Percentiles rank a stretch among this genome's conserved stretches.
Evolutionary conservation across 202 grass and related monocot species (phyloP).

Genomic region (Digitaria exilis): DNA sequence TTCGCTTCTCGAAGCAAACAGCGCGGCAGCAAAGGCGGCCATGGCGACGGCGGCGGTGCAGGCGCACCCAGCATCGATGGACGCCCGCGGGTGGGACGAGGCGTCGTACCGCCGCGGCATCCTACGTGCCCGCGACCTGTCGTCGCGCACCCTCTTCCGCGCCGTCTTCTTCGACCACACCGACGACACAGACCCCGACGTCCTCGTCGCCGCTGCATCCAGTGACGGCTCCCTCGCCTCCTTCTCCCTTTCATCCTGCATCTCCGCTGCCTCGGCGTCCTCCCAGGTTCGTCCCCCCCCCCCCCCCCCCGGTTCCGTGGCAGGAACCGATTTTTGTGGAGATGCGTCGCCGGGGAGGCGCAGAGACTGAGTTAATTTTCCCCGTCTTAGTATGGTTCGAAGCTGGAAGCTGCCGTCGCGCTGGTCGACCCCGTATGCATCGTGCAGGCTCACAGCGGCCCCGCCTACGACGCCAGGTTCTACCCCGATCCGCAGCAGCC

Average conservation of each 20-base stretch:
- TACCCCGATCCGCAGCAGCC: slow-evolving; percentile 52
- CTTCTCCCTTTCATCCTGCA: slow-evolving; percentile 73
- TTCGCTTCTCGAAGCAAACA: background rate
- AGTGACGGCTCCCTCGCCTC: slow-evolving; percentile 74
- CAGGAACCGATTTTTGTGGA: background rate
- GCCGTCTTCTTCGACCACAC: slow-evolving; percentile 66
- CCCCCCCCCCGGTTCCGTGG: background rate
- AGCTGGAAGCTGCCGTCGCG: slow-evolving; percentile 5
- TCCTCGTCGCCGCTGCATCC: slow-evolving; percentile 68
- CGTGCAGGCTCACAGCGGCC: slow-evolving; percentile 74
- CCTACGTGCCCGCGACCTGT: slow-evolving; percentile 58
- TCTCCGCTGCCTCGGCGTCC: slow-evolving; percentile 39
- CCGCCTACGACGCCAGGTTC: slow-evolving; percentile 80
- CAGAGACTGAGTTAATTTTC: background rate
- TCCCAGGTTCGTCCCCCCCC: slow-evolving; percentile 29
- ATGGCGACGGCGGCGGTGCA: slow-evolving; percentile 29
- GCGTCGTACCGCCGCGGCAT: slow-evolving; percentile 66
- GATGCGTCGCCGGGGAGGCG: background rate
- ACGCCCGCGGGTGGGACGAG: slow-evolving; percentile 83
- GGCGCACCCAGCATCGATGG: slow-evolving; percentile 27
- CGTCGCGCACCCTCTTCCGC: slow-evolving; percentile 77
- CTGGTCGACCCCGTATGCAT: slow-evolving; percentile 60
- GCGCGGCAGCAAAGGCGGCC: background rate
- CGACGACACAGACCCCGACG: slow-evolving; percentile 48
- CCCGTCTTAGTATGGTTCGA: background rate